phyloP scores from a whole-genome alignment of 176 grass and related monocot genomes.

The Hyparrhenia diplandra region DNA sequence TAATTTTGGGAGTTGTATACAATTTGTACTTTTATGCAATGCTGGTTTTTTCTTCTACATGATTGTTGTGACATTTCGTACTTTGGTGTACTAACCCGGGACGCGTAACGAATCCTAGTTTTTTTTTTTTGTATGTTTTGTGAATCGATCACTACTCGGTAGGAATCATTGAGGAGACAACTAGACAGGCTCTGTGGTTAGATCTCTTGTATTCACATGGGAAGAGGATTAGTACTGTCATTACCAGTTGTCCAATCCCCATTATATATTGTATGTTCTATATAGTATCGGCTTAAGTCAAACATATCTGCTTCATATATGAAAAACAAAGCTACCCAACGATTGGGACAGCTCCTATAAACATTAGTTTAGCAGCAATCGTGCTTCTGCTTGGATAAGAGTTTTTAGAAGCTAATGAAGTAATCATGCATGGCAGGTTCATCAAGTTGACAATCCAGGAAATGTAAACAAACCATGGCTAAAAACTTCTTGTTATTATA shows the following conservation, averaged over 20 bases:
- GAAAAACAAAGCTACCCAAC: slow-evolving; percentile 34
- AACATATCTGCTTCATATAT: slow-evolving; percentile 40
- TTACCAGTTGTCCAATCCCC: slow-evolving; percentile 38
- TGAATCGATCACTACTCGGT: slow-evolving; percentile 37
- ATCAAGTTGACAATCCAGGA: neutral
- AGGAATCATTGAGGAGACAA: slow-evolving; percentile 52
- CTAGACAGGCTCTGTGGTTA: slow-evolving; percentile 27
- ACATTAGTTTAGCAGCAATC: neutral
- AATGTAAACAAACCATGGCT: neutral
- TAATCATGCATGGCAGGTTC: neutral
- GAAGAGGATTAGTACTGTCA: slow-evolving; percentile 35
- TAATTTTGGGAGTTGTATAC: neutral
- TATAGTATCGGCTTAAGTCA: slow-evolving; percentile 23
- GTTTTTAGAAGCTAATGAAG: neutral
- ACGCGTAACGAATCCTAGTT: too few relatives aligned
- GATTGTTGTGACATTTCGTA: neutral
- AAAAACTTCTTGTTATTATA: neutral
- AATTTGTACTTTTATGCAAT: neutral
- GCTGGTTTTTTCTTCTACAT: neutral
- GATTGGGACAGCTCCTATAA: slow-evolving; percentile 27
- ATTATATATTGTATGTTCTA: slow-evolving; percentile 4
- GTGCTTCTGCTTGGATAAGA: slow-evolving; percentile 5
- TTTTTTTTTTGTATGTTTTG: too few relatives aligned
- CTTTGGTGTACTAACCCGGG: neutral
- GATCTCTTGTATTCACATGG: slow-evolving; percentile 50